Evolutionary conservation across 176 grass and related monocot genomes (phyloP), one percentile per base, ranked within the genome.

Genomic region (Thinopyrum elongatum): DNA sequence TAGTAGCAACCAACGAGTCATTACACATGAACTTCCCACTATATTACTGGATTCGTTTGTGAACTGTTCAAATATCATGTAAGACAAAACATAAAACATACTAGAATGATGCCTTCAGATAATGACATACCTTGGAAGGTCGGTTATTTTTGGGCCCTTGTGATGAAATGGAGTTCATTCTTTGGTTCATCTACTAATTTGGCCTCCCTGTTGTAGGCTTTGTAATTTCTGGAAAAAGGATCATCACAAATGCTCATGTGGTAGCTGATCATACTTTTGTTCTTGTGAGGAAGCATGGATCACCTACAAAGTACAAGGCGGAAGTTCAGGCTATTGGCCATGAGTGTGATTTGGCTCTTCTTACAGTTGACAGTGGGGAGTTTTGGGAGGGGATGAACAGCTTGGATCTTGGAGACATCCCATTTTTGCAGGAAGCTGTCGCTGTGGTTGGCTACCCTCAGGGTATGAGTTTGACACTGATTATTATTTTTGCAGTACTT

Each of bases 401-500:
- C 81, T 86, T 98, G 79, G 93, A 98, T 71, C 86, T 98, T 89
- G 93, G 93, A 78, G 96, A 95, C 81, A 92, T 95, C 62, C 96
- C 96, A 15, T 95, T 89, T 84, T 90, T 98, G 81, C 96, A 98
- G 89, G 96, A 98, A 90, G 96, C 84, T 19, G 93, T 98, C 6
- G 96, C 95, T 36, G 96, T 98, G 65, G 96, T 95, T 79, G 96
- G 96, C 23, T 98, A 98, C 79, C 96, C 94, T 80, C 96, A 98
- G 91, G 96, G 96, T 95, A 90, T 60, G 55, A 72, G 19, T 74
- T 79, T 82, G 57, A 66, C 60, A 28, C 64, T 81, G 62, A 13
- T 38, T 38, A 85, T 31, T 71, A 29, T 22, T 22, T 19, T 74
- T 80, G 23, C 28, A 83, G 19, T 39, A 41, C 86, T 90, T 51